A percentile compares a stretch with the other conserved stretches of the same genome.
Conservation (phyloP, 352 stramenopile species). For the Hyaloperonospora arabidopsidis region DNA sequence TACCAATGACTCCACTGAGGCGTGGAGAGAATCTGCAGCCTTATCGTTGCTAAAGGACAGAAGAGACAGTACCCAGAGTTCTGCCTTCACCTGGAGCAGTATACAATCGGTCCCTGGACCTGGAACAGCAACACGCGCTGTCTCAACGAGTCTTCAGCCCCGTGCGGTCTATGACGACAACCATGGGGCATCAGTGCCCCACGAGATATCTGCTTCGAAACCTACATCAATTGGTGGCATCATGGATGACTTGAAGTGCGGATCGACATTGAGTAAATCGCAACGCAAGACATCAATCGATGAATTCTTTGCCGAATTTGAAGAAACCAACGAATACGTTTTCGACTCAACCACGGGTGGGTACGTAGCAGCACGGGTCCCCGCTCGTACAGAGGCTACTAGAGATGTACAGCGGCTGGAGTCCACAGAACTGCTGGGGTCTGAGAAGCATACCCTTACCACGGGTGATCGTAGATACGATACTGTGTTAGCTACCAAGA, state of each 20-base stretch:
- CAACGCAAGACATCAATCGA: constrained; percentile 37
- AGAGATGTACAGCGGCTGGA: constrained; percentile 4
- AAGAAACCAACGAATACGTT: constrained; percentile 68
- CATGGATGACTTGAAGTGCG: constrained; percentile 54
- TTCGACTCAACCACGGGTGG: constrained; percentile 51
- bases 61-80: constrained; percentile 11
- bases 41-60: constrained; percentile 18
- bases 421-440: constrained; percentile 5
- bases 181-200: constrained; percentile 4
- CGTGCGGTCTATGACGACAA: constrained; percentile 8
- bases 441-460: background rate
- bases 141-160: constrained; percentile 33
- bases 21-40: constrained; percentile 18
- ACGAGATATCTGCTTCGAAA: constrained; percentile 6
- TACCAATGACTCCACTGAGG: constrained; percentile 15
- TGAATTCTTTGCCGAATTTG: constrained; percentile 70
- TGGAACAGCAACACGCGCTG: constrained; percentile 34
- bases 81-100: constrained; percentile 36
- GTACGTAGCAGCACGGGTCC: constrained; percentile 37
- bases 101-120: constrained; percentile 22
- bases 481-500: background rate
- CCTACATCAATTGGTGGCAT: constrained; percentile 29
- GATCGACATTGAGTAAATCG: constrained; percentile 9
- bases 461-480: constrained; percentile 7
- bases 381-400: constrained; percentile 8